Base-by-base conservation (phyloP, 257 asterid species). In the Oldenlandia corymbosa region DNA sequence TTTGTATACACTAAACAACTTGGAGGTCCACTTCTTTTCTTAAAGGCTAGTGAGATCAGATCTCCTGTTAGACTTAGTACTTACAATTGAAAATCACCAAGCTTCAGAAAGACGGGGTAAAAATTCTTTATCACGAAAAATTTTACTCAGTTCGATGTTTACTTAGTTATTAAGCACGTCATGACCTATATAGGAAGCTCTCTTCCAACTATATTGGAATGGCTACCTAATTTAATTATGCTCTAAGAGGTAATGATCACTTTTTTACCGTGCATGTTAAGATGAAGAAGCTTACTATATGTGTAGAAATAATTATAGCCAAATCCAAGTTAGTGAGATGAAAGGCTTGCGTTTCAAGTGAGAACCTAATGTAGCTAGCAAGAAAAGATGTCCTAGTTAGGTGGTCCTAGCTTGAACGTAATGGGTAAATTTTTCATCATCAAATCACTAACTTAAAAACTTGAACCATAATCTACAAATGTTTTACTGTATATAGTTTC, bases 341-440 rank as follows among this genome's bases (percentile, higher is more conserved):
- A 12, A 1, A 20, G 12, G 50, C 41, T 37, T 51, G 10, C 16
- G 16, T 55, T 43, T 66, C 34, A 54, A 66, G 71, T 42, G 46
- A 55, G 1, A 58, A 45, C 58, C 24, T 47, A 26, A 58, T 30
- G 45, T 64, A 58, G 43, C 65, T 54, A 62, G 54, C 51, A 14
- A 21, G 42, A 42, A 42, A 10, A 69, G n/a, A n/a, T n/a, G n/a
- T 41, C 30, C 52, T 23, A 53, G n/a, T n/a, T 49, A 27, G 50
- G 54, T 56, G 51, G 57, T 16, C 8, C 41, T 12, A 49, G n/a
- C n/a, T n/a, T n/a, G 14, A 45, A 24, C 36, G 0, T 24, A 17
- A 34, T 49, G 41, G 24, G 16, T 56, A 42, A 23, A 28, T 56
- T 3, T 2, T 34, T 31, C 34, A 13, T 18, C 34, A 13, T 39